Evolutionary conservation across 352 stramenopile species (phyloP).

Genomic region (Plasmopara viticola): DNA sequence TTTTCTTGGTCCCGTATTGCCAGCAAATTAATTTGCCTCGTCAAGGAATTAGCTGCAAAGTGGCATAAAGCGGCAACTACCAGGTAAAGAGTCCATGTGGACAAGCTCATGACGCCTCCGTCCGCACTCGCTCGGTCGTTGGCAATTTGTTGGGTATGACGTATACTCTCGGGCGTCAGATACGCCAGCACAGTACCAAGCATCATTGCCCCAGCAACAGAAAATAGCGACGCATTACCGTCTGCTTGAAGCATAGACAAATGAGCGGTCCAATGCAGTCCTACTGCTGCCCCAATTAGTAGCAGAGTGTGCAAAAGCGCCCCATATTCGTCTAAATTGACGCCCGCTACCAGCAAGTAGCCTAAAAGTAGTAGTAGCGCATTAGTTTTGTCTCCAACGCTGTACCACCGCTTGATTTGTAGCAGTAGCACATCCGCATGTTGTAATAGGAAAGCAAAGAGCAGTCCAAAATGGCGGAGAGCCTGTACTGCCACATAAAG

Average conservation of each 20-base stretch:
- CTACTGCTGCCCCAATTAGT: constrained; percentile 42
- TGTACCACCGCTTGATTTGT: constrained; percentile 29
- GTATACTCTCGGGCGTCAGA: constrained; percentile 21
- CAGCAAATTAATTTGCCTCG: constrained; percentile 13
- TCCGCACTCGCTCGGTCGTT: constrained; percentile 23
- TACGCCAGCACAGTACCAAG: constrained; percentile 31
- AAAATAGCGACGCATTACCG: constrained; percentile 27
- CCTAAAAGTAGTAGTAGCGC: constrained; percentile 38
- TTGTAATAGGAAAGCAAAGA: constrained; percentile 70
- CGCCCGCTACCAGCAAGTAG: constrained; percentile 52
- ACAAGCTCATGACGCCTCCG: constrained; percentile 15
- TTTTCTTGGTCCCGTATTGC: constrained; percentile 21
- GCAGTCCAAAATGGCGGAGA: constrained; percentile 56
- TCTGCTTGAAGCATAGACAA: constrained; percentile 13
- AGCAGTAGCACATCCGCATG: constrained; percentile 40
- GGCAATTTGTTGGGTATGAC: constrained; percentile 23
- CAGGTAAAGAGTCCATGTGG: constrained; percentile 21
- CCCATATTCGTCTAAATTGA: constrained; percentile 58
- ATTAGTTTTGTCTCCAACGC: constrained; percentile 10
- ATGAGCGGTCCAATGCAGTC: constrained; percentile 21
- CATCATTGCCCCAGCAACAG: constrained; percentile 24
- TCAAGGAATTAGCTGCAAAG: constrained; percentile 13
- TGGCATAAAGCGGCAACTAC: constrained; percentile 10
- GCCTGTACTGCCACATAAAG: constrained; percentile 47
- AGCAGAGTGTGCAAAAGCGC: constrained; percentile 47